Base-by-base conservation (phyloP, 192 early-diverging fungal genomes). In the Bifiguratus adelaidae region DNA sequence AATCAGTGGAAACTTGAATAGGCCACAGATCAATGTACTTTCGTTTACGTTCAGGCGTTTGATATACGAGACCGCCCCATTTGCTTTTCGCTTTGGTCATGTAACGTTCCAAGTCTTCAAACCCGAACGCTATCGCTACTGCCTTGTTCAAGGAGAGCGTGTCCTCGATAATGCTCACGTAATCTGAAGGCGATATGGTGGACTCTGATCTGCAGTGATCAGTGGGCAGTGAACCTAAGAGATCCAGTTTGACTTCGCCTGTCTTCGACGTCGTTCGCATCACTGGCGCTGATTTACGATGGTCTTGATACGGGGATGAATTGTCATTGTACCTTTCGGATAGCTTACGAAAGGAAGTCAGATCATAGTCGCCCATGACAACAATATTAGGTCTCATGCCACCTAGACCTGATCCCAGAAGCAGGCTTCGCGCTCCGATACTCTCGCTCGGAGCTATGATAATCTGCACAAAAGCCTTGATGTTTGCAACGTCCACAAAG, bases 1-100 rank as follows among this genome's bases (percentile, higher is more conserved):
- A 52, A 65, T 28, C 55, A 50, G 44, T 50, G 54, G 12, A 45
- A 44, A 43, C 63, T 48, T 86, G 81, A 41, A 83, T 80, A 0
- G 83, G 83, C 83, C 83, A 86, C 26, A 83, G 55, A 41, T 83
- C 80, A 46, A 86, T 83, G 48, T 77, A 83, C 48, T 63, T 70
- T 48, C 63, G 62, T 37, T 68, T 13, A 23, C 40, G 40, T 22
- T 15, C n/a, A 9, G 18, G 38, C 7, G 30, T 27, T 21, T 38
- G 48, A 32, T 44, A 26, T 27, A 29, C 6, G 41, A 24, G 8
- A 25, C 28, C 30, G 8, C 51, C 56, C 54, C 16, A 2, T 13
- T 15, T 29, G 33, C 40, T 50, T 61, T 43, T 48, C n/a, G 32
- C 34, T 50, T 29, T 58, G 47, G 53, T 60, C 55, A 40, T 55